Evolutionary conservation across 176 grass and related monocot genomes (phyloP), one percentile per base, ranked within the genome.

Genomic region (Triticum timopheevii): DNA sequence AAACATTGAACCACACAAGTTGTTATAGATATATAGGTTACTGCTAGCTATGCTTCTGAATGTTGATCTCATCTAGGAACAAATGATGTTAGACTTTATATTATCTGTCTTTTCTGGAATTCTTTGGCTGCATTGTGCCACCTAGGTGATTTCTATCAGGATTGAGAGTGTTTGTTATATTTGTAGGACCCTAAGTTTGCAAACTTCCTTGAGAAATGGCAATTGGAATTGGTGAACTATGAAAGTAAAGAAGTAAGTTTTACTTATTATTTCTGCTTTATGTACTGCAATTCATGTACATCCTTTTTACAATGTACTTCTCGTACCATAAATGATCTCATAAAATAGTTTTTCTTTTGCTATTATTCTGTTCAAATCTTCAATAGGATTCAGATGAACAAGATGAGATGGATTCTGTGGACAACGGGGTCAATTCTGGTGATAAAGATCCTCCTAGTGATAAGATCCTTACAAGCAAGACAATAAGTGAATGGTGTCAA

Each of bases 401-500:
- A 86, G 83, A 86, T 82, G 93, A 71, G 50, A 73, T 67, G 77
- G 89, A 85, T 63, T 85, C 89, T 54, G 65, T 79, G 69, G 69
- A 81, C 28, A 31, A 81, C 8, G 50, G 63, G 31, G 79, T 70
- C 69, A 76, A 88, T 68, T 74, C 78, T 64, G 85, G 35, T 76
- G 90, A 85, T 83, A 64, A 17, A 65, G 86, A 76, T 88, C 27
- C 19, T 39, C 81, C 68, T 58, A 78, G 56, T 73, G 64, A 83
- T 84, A 95, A 91, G 56, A 76, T 93, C 73, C 92, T 98, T 82
- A 93, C 90, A 85, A 85, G 86, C 67, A 90, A 88, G 39, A 98
- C 97, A 72, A 82, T 94, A 89, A 93, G 81, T 88, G 86, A 96
- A 82, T 98, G 97, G 97, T 93, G 92, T 80, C 93, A 91, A 87